Evolutionary conservation across 257 asterid species (phyloP), one percentile per base, ranked within the genome.

Genomic region (Scutellaria galericulata): DNA sequence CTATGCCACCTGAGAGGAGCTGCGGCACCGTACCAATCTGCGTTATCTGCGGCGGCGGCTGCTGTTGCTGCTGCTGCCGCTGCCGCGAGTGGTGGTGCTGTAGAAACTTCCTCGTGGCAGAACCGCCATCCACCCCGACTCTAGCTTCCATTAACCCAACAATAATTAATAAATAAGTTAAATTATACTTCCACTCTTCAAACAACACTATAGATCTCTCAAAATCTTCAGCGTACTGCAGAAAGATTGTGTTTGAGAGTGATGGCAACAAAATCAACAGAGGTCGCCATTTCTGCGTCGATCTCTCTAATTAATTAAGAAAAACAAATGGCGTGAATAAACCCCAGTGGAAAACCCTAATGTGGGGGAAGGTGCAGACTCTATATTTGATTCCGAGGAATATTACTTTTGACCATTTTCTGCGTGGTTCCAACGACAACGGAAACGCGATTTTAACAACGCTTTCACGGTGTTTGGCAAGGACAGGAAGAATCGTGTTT

Each of bases 1-100:
- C 98, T 14, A 93, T 78, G 11, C 98, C 98, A 44, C 98, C 98
- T 42, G 97, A 96, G 64, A 93, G 90, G 58, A 92, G 98, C 81
- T 92, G 98, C 67, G 92, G 89, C 20, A 89, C 88, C 14, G 97
- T 84, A 4, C 97, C 98, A 64, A 90, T 82, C 80, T 93, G 97
- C 35, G 96, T 64, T 40, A 82, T 66, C 52, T 83, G 87, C 77
- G 77, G 82, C 83, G 48, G 39, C 27, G 24, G 66, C 47, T 60
- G 80, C 47, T 48, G 80, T 46, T 48, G 75, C 79, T 59, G 27
- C 37, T 31, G 37, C 37, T 31, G 86, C 69, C 78, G 88, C 44
- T 76, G 84, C 80, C 82, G 84, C 5, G 88, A 37, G 60, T 78
- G 83, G 64, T 82, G 85, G 56, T 75, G 83, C 0, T 82, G 89